Percentiles rank a stretch among this genome's conserved stretches.
phyloP scores from a whole-genome alignment of 2,329 filamentous ascomycete genomes.

The Shiraia bambusicola region DNA sequence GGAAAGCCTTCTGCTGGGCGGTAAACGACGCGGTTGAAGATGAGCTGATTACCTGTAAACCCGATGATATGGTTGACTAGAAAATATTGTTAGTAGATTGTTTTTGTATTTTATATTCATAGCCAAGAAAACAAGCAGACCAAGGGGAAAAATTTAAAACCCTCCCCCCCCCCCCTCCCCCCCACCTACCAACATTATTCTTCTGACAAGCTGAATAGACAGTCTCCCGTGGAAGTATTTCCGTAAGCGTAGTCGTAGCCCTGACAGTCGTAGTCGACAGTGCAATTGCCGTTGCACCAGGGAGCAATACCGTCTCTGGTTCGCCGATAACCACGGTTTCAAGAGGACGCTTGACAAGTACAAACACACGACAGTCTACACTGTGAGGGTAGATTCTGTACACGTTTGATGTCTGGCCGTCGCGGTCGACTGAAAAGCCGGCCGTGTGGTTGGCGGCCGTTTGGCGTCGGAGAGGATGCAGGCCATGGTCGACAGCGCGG shows the following conservation, averaged over 20 bases:
- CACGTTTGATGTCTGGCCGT: conserved; percentile 13
- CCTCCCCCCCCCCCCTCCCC: too few species aligned
- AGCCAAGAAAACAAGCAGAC: not conserved
- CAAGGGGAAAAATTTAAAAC: too few species aligned
- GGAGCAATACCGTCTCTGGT: conserved; percentile 13
- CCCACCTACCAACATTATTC: conserved; percentile 33
- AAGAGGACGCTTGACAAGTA: conserved; percentile 15
- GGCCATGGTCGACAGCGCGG: conserved; percentile 4
- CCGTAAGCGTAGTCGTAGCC: conserved; percentile 17
- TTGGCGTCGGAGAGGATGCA: conserved; percentile 18
- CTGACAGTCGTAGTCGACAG: conserved; percentile 18
- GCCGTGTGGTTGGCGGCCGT: conserved; percentile 15
- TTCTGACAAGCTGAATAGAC: conserved; percentile 23
- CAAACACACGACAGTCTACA: conserved; percentile 16
- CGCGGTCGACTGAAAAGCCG: conserved; percentile 17
- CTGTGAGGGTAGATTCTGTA: conserved; percentile 13
- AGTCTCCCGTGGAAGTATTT: conserved; percentile 14
- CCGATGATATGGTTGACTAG: conserved; percentile 23
- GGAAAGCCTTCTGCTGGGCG: conserved; percentile 21
- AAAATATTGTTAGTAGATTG: not conserved
- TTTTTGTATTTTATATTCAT: not conserved
- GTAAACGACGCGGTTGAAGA: conserved; percentile 29
- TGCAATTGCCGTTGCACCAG: conserved; percentile 14
- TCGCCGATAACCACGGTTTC: conserved; percentile 12
- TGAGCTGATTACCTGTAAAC: conserved; percentile 11